A percentile compares a stretch with the other conserved stretches of the same genome.
phyloP scores from a whole-genome alignment of 1,284 basidiomycete genomes.

The Ustilago nuda region DNA sequence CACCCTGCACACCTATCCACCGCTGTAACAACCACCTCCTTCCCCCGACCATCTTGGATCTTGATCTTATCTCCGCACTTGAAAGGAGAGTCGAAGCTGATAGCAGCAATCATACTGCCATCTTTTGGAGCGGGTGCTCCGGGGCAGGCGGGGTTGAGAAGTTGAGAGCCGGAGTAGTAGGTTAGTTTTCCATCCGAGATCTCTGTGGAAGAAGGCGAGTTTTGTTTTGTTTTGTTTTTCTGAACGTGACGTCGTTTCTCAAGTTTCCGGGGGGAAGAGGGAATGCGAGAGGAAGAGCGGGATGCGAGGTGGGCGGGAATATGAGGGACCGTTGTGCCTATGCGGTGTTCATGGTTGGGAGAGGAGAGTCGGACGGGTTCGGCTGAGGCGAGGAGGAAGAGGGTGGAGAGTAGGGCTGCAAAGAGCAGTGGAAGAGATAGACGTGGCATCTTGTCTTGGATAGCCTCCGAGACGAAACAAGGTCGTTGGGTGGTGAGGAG shows the following conservation, averaged over 20 bases:
- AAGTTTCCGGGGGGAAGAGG: neutral
- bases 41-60: slow-evolving; percentile 14
- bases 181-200: slow-evolving; percentile 33
- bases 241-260: slow-evolving; percentile 18
- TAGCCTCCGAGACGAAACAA: neutral
- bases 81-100: slow-evolving; percentile 34
- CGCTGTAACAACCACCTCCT: slow-evolving; percentile 20
- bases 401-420: neutral
- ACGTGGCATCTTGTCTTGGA: slow-evolving; percentile 2
- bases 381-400: slow-evolving; percentile 5
- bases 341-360: neutral
- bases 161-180: slow-evolving; percentile 32
- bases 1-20: slow-evolving; percentile 39
- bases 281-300: slow-evolving; percentile 1
- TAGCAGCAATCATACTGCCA: slow-evolving; percentile 33
- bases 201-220: neutral
- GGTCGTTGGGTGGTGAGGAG: neutral
- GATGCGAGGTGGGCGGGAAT: neutral
- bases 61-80: slow-evolving; percentile 36
- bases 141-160: slow-evolving; percentile 34
- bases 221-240: slow-evolving; percentile 1
- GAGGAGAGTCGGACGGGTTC: neutral
- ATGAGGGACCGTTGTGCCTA: neutral
- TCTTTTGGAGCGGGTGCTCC: slow-evolving; percentile 24
- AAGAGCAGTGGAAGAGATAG: neutral